Evolutionary conservation across 2,329 filamentous ascomycete species (phyloP).

Genomic region (Apiospora hydei): DNA sequence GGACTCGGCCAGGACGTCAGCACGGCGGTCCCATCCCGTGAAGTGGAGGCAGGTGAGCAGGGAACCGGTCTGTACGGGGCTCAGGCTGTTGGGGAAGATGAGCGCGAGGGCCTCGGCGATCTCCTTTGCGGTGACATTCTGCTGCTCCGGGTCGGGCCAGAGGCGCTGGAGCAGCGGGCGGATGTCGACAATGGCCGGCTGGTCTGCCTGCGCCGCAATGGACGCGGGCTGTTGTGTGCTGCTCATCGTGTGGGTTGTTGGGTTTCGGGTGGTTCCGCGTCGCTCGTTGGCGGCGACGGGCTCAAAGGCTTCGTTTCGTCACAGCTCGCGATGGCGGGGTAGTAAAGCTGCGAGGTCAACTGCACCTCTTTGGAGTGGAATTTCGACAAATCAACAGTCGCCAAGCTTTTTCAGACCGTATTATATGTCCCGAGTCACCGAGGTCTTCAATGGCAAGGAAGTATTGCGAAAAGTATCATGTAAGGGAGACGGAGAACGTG

Average conservation of each 20-base stretch:
- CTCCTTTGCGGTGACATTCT: constrained; percentile 73
- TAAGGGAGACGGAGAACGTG: neutral
- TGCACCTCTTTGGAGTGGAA: neutral
- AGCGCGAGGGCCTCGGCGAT: constrained; percentile 89
- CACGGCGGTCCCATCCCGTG: constrained; percentile 81
- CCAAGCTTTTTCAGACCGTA: no score
- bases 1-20: constrained; percentile 86
- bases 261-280: neutral
- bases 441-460: neutral
- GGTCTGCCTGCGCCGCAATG: constrained; percentile 31
- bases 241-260: neutral
- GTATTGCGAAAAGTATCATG: neutral
- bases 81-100: constrained; percentile 90
- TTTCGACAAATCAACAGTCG: neutral
- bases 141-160: constrained; percentile 63
- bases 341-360: neutral
- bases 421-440: neutral
- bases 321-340: constrained; percentile 4
- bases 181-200: constrained; percentile 58
- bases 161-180: constrained; percentile 77
- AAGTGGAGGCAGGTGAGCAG: constrained; percentile 93
- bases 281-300: neutral
- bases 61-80: constrained; percentile 86
- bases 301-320: neutral
- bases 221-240: constrained; percentile 28